Evolutionary conservation across 2,329 filamentous ascomycete genomes (phyloP), one percentile per base, ranked within the genome.

Genomic region (Alternaria sp.): DNA sequence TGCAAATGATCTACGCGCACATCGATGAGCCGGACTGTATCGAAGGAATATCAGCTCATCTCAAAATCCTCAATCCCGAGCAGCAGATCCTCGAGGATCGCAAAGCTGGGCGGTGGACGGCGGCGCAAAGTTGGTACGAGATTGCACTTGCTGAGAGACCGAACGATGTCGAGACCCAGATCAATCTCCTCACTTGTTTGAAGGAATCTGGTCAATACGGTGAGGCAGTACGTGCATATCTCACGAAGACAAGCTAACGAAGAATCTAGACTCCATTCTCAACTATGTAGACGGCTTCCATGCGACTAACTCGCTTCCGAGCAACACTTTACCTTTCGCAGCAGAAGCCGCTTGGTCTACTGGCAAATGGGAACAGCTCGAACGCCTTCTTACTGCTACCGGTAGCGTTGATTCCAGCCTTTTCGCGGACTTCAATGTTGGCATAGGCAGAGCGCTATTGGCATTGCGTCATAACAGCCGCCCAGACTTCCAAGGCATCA

Each of bases 11-110:
- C 17, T 99, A 99, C 79, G 93, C 93, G 1, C 92, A 97, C 71
- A 98, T 99, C 64, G 96, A 99, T 74, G 96, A 99, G 72, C 96
- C 96, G 0, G 96, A 99, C 79, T 94, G 95, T 1, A 90, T 99
- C 32, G 94, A 98, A 76, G 96, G 96, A 3, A 95, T 99, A 64
- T 97, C 95, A 2, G 89, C 93, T 19, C 91, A 96, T 76, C 84
- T 98, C 4, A 91, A 91, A 62, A 89, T 93, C 11, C 83, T 98
- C n/a, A 92, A 96, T 68, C 90, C 97, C 53, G 92, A 97, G 63
- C 95, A 97, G 77, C 94, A 98, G 77, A 91, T 97, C 30, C 85
- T 97, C 59, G 93, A 96, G 72, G 93, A 99, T 80, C 89, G 92
- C 61, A 98, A 97, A 79, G 92, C 94, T 19, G 96, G 96, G 5